Conservation (phyloP, 352 stramenopile genomes). For the Globisporangium acanthophoron region DNA sequence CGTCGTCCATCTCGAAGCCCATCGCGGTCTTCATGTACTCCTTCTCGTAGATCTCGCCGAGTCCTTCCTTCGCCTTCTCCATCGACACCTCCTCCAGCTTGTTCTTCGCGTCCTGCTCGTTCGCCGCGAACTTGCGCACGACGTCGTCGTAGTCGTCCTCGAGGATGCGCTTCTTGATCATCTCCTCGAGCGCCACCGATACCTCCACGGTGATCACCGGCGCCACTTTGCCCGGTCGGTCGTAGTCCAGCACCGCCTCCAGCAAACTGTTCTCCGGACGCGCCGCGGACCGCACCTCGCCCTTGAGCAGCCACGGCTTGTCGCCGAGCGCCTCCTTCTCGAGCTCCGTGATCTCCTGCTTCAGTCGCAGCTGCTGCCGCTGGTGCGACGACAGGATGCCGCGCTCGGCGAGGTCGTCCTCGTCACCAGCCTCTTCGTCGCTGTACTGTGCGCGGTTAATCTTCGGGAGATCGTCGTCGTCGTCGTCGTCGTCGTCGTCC, state of each 20-base stretch:
- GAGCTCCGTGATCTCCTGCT: slow-evolving; percentile 83
- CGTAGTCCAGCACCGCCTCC: slow-evolving; percentile 91
- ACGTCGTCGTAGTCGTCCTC: slow-evolving; percentile 96
- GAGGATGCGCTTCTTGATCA: slow-evolving; percentile 93
- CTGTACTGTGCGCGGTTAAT: slow-evolving; percentile 40
- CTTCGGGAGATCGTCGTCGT: slow-evolving; percentile 52
- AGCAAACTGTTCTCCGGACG: slow-evolving; percentile 92
- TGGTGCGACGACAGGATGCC: slow-evolving; percentile 80
- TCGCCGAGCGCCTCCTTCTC: slow-evolving; percentile 88
- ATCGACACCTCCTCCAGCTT: slow-evolving; percentile 92
- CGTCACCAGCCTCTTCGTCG: slow-evolving; percentile 61
- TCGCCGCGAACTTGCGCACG: slow-evolving; percentile 82
- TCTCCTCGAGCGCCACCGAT: slow-evolving; percentile 88
- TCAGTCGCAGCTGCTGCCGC: slow-evolving; percentile 53
- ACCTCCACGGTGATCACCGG: slow-evolving; percentile 92
- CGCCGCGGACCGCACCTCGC: slow-evolving; percentile 82
- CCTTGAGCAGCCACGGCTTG: slow-evolving; percentile 93
- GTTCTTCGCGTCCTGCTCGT: slow-evolving; percentile 69
- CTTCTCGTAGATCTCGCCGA: slow-evolving; percentile 94
- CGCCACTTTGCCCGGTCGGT: slow-evolving; percentile 87
- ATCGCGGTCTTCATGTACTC: slow-evolving; percentile 95
- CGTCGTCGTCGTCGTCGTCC: slow-evolving; percentile 37
- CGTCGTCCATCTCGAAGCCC: slow-evolving; percentile 90
- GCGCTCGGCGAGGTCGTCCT: slow-evolving; percentile 68
- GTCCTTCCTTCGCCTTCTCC: slow-evolving; percentile 88